Conservation (phyloP, 1,139 yeast genomes). For the Geotrichum restrictum region DNA sequence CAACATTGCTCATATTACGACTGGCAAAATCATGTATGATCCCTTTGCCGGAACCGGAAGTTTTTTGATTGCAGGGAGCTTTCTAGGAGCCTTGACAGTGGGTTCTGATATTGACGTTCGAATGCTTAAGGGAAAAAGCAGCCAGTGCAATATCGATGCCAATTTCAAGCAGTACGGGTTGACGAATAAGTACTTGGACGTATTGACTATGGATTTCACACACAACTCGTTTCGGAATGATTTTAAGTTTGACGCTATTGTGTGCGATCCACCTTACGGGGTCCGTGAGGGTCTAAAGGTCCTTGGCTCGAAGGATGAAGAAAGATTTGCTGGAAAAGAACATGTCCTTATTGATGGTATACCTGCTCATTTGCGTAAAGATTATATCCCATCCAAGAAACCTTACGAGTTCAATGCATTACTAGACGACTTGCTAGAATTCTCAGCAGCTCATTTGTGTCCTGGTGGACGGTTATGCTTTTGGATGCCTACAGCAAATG, state of each 20-base stretch:
- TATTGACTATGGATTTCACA: conserved; percentile 89
- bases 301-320: conserved; percentile 73
- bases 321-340: conserved; percentile 63
- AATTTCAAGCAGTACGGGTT: conserved; percentile 78
- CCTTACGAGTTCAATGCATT: conserved; percentile 77
- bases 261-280: conserved; percentile 98
- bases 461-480: conserved; percentile 77
- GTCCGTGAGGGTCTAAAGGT: conserved; percentile 93
- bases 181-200: conserved; percentile 59
- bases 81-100: conserved; percentile 72
- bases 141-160: conserved; percentile 48
- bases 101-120: conserved; percentile 94
- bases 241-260: conserved; percentile 68
- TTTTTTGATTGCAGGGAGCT: conserved; percentile 82
- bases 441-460: conserved; percentile 68
- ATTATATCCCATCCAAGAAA: conserved; percentile 88
- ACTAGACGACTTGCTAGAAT: conserved; percentile 69
- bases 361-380: conserved; percentile 70
- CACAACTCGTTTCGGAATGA: conserved; percentile 71
- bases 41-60: conserved; percentile 98
- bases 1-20: conserved; percentile 72
- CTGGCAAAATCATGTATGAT: conserved; percentile 72
- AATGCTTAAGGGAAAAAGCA: conserved; percentile 68
- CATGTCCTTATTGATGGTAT: conserved; percentile 68
- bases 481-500: conserved; percentile 99